These are phyloP conservation scores for Hemileia vastatrix DNA, from an alignment of 1,284 basidiomycete genomes.

Conservation along the genomic window DNA sequence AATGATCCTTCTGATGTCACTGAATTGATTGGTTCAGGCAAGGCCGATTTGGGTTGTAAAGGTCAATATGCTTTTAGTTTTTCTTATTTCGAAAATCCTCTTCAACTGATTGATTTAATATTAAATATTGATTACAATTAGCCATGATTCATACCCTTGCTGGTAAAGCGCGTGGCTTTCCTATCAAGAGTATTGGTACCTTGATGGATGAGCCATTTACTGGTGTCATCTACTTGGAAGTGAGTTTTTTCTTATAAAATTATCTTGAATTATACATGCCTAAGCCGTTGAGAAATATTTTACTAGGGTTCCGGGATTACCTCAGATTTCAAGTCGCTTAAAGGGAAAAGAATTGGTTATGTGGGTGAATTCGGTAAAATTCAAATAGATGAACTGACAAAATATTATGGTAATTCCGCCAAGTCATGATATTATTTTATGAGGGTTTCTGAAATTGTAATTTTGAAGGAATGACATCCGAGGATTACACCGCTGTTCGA, in stretches of 20 bases:
- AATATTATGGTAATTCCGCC: conserved; percentile 33
- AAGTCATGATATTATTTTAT: neutral
- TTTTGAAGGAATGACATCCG: conserved; percentile 35
- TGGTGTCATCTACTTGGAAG: conserved; percentile 45
- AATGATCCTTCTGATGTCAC: conserved; percentile 46
- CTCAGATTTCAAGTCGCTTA: conserved; percentile 43
- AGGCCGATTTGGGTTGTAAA: conserved; percentile 45
- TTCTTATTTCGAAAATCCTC: too few species aligned
- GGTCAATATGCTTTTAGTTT: conserved; percentile 24
- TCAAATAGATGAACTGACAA: conserved; percentile 44
- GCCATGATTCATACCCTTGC: conserved; percentile 45
- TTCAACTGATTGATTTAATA: too few species aligned
- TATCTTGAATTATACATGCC: too few species aligned
- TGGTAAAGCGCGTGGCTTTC: conserved; percentile 44
- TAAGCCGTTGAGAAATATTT: too few species aligned
- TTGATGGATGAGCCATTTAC: conserved; percentile 47
- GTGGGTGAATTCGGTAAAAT: conserved; percentile 48
- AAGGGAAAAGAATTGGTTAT: conserved; percentile 47
- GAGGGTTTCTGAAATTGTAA: neutral
- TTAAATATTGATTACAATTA: too few species aligned
- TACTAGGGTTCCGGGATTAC: conserved; percentile 44
- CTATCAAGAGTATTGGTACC: conserved; percentile 44
- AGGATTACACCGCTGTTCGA: conserved; percentile 46
- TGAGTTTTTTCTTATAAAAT: conserved; percentile 5
- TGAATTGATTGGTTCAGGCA: conserved; percentile 45